Percentiles rank a stretch among this genome's conserved stretches.
Evolutionary conservation across 257 asterid species (phyloP).

Genomic region (Solanum medicagineum): DNA sequence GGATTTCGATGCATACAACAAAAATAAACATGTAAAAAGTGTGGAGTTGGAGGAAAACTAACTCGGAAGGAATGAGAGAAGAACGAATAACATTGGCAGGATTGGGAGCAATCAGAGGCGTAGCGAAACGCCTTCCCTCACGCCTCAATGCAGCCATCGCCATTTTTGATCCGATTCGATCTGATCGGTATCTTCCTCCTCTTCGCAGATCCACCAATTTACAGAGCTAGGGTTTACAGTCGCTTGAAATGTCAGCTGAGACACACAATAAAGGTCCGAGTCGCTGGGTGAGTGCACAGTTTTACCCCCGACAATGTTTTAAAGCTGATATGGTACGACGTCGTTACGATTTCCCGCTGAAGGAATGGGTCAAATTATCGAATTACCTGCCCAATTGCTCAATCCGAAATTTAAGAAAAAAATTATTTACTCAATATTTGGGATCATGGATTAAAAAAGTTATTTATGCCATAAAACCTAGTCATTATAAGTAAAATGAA

Average conservation of each 20-base stretch:
- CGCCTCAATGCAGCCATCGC: slow-evolving; percentile 91
- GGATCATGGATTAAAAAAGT: neutral
- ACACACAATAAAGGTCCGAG: neutral
- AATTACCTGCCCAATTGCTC: neutral
- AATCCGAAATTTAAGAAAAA: neutral
- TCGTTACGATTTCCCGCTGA: neutral
- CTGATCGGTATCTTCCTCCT: neutral
- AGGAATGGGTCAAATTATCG: neutral
- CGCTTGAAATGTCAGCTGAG: neutral
- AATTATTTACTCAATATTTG: neutral
- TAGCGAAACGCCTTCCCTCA: slow-evolving; percentile 83
- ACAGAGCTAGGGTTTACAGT: neutral
- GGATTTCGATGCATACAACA: neutral
- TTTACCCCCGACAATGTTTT: neutral
- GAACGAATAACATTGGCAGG: slow-evolving; percentile 48
- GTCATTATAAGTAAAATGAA: no score
- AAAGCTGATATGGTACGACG: neutral
- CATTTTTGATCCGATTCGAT: slow-evolving; percentile 23
- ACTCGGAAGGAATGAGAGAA: slow-evolving; percentile 51
- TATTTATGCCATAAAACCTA: no score
- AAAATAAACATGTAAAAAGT: neutral
- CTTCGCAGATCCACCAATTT: neutral
- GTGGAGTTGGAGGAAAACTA: neutral
- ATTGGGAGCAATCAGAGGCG: slow-evolving; percentile 50
- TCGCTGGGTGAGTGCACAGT: neutral